Conservation (phyloP, 371 early-diverging fungal genomes). For the Mortierella sp. region DNA sequence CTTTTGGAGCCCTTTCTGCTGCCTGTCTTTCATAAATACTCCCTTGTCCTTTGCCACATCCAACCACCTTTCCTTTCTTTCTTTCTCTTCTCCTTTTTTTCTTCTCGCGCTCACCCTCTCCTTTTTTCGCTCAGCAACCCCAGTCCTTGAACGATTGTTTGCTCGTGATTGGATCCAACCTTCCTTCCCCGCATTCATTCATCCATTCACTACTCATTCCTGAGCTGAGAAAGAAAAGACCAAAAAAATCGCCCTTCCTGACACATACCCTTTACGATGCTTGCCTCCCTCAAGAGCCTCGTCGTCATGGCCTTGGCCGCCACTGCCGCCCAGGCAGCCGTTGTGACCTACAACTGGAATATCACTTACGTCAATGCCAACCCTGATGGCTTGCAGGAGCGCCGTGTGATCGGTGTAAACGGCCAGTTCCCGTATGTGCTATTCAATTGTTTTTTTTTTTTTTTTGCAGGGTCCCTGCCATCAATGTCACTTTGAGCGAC, state of each 20-base stretch:
- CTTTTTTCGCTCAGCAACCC: background rate
- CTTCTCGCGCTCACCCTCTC: conserved; percentile 1
- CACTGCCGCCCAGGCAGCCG: conserved; percentile 57
- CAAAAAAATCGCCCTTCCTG: background rate
- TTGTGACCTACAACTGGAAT: conserved; percentile 77
- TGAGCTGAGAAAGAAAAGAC: background rate
- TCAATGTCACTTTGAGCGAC: conserved; percentile 63
- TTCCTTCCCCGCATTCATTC: background rate
- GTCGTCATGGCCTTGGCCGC: conserved; percentile 53
- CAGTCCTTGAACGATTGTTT: background rate
- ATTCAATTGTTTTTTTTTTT: background rate
- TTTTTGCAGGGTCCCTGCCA: conserved; percentile 56
- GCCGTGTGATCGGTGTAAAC: conserved; percentile 82
- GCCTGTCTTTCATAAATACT: conserved; percentile 29
- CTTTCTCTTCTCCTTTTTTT: conserved; percentile 1
- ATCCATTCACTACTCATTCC: background rate
- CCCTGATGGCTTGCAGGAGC: conserved; percentile 70
- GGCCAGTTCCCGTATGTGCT: conserved; percentile 73
- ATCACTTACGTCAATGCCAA: conserved; percentile 73
- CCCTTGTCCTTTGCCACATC: background rate
- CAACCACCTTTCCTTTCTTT: background rate
- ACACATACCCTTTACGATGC: conserved; percentile 2
- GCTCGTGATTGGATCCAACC: conserved; percentile 2
- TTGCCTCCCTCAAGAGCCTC: conserved; percentile 47
- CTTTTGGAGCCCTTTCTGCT: no score